Base-by-base conservation (phyloP, 2,329 filamentous ascomycete genomes). In the Mariannaea sp. region DNA sequence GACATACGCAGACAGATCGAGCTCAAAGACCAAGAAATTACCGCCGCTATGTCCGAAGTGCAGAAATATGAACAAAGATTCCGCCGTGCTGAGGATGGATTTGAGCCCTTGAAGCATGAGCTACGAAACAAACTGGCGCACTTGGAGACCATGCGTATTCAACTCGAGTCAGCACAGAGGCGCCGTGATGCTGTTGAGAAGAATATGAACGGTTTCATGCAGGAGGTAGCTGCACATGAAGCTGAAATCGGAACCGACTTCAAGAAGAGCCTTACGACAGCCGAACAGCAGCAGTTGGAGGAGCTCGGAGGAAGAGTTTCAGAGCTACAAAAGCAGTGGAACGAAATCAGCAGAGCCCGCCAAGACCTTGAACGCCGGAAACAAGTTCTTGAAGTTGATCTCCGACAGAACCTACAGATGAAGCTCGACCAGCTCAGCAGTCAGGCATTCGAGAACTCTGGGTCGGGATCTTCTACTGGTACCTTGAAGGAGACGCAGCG, bases 391-490 rank as follows among this genome's bases (percentile, higher is more conserved):
- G 93, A 99, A 70, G 84, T 90, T 27, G 90, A 96, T 66, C 77
- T 99, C 41, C 86, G 88, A n/a, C 90, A 95, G 66, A 96, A 96
- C 65, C 79, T 99, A 36, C 86, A 88, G 65, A 88, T 92, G 64
- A 89, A 89, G 61, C 83, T 97, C 26, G 92, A 97, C 64, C 89
- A 96, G 70, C 82, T 99, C 48, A 88, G 88, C 59, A 84, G 85
- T 56, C 83, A 88, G 64, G 90, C 88, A 13, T 83, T 89, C 55
- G 91, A 95, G 60, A 80, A 78, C 47, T 78, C 76, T 6, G 73
- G 78, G 22, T 80, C 81, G 32, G 84, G 84, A 35, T 84, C 84
- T 42, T 80, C 79, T 10, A 77, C 82, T 36, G 83, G 84, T 17
- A 87, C 82, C 60, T 76, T 97, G 50, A 89, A 88, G 60, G 91